Evolutionary conservation across 1,139 yeast genomes (phyloP), one percentile per base, ranked within the genome.

Genomic region (Pichiaceae sp.): DNA sequence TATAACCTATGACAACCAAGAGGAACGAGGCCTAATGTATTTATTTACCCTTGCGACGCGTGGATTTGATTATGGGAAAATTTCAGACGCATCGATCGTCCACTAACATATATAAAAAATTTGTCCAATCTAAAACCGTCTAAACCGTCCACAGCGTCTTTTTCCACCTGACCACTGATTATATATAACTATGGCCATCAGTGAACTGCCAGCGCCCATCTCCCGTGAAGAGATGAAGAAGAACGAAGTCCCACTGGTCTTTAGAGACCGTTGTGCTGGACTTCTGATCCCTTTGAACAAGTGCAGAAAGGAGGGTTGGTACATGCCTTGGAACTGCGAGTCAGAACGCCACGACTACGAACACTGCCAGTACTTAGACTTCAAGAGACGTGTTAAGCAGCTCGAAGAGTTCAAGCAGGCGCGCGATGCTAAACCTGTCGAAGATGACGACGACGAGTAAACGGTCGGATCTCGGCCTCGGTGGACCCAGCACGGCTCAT

Each of bases 221-320:
- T 71, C 87, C 38, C 85, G 80, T 61, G 89, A 83, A 56, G 95
- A 85, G 56, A 79, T 85, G 78, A 87, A 82, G 62, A 71, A 78
- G 53, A 68, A 81, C 61, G 75, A 79, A 60, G 79, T 85, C 42
- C 95, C 95, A 24, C 66, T 85, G 47, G 77, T 75, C 47, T 85
- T 82, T 74, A 72, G 95, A 54, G 95, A 85, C 59, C 75, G 94
- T 62, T 85, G 95, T 60, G 93, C 94, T 4, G 71, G 79, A 24
- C 68, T 84, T 53, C 71, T 80, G 53, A 82, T 75, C 19, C 80
- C 94, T 17, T 58, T 75, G 40, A 72, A 72, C 57, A 70, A 70
- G 49, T 75, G 82, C 54, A 70, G 81, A 42, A 60, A 64, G 38
- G 77, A 73, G 45, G 68, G 70, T 14, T 60, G 64, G 53, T 75